A percentile compares a stretch with the other conserved stretches of the same genome.
These are phyloP conservation scores for Trametes gibbosa DNA, from an alignment of 768 basidiomycete genomes.

Conservation along the genomic window DNA sequence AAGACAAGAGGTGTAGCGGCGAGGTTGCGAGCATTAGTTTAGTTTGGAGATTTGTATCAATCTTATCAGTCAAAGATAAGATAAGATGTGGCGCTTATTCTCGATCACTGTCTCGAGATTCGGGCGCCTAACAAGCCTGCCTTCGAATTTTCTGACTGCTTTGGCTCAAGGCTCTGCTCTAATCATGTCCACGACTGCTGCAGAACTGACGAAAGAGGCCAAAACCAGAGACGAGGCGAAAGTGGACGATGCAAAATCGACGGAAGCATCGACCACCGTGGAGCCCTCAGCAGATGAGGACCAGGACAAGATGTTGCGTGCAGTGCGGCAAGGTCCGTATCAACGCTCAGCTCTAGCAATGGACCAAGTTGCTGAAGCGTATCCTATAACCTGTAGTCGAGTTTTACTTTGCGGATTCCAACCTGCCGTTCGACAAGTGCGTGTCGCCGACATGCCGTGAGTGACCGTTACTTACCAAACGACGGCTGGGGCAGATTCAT, in stretches of 20 bases:
- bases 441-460: neutral
- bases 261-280: neutral
- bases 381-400: slow-evolving; percentile 54
- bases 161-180: neutral
- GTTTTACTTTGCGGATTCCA: slow-evolving; percentile 97
- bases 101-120: neutral
- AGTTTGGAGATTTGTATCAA: neutral
- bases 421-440: slow-evolving; percentile 87
- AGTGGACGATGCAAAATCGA: slow-evolving; percentile 1
- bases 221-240: slow-evolving; percentile 2
- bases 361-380: neutral
- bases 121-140: neutral
- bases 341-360: neutral
- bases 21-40: no score
- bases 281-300: slow-evolving; percentile 25
- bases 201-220: neutral
- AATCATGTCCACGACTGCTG: slow-evolving; percentile 6
- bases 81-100: slow-evolving; percentile 8
- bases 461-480: neutral
- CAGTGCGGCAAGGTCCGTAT: slow-evolving; percentile 53
- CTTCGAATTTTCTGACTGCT: slow-evolving; percentile 3
- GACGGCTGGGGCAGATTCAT: slow-evolving; percentile 89
- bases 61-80: neutral
- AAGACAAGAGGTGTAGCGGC: no score
- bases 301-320: slow-evolving; percentile 44